phyloP scores from a whole-genome alignment of 1,284 basidiomycete genomes.

The Fomitiporia mediterranea region DNA sequence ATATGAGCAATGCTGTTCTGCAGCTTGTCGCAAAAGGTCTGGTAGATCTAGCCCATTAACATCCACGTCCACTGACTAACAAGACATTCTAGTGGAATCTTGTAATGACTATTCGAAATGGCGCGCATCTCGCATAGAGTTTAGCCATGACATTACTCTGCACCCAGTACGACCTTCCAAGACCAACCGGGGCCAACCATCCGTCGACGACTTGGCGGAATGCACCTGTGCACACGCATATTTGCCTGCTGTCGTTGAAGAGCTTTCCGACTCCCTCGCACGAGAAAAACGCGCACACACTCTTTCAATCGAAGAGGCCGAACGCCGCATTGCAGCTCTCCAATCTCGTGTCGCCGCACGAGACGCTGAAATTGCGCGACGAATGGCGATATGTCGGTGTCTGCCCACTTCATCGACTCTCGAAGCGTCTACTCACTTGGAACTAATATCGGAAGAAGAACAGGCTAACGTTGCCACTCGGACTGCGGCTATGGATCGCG shows the following conservation, averaged over 20 bases:
- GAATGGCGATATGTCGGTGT: conserved; percentile 8
- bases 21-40: conserved; percentile 55
- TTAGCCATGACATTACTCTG: conserved; percentile 41
- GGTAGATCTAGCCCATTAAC: background rate
- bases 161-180: conserved; percentile 22
- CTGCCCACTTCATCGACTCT: background rate
- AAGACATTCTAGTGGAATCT: conserved; percentile 41
- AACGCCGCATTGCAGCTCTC: conserved; percentile 41
- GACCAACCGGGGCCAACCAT: background rate
- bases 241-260: conserved; percentile 39
- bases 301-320: conserved; percentile 36
- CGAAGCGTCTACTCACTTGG: background rate
- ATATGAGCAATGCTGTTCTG: conserved; percentile 48
- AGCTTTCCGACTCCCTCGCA: conserved; percentile 38
- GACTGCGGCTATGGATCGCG: background rate
- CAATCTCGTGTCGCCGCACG: conserved; percentile 51
- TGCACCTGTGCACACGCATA: conserved; percentile 28
- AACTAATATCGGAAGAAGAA: conserved; percentile 9
- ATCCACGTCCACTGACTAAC: conserved; percentile 10
- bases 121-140: conserved; percentile 45
- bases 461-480: background rate
- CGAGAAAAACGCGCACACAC: conserved; percentile 42
- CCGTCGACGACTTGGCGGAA: background rate
- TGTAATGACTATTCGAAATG: conserved; percentile 47
- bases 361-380: conserved; percentile 44